Base-by-base conservation (phyloP, 768 basidiomycete species). In the Tulasnella sp. region DNA sequence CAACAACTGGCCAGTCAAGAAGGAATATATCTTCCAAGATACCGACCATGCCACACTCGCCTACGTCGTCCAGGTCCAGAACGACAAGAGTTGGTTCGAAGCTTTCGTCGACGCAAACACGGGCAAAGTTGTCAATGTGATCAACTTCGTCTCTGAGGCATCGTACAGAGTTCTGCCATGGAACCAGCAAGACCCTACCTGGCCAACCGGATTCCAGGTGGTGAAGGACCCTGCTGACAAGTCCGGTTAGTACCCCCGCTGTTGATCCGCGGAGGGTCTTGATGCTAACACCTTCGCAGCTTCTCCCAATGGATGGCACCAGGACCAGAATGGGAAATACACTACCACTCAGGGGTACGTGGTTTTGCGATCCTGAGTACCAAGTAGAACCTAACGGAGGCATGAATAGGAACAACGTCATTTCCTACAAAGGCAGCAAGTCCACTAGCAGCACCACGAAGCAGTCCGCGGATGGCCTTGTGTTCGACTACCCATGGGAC, bases 21-120 rank as follows among this genome's bases (percentile, higher is more conserved):
- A 21, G 19, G 51, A 53, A 32, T 41, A 53, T 17, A 21, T 53
- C 6, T n/a, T 23, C 50, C 19, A 50, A 21, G 49, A 34, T 29
- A 50, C 19, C 49, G 31, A 14, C 12, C 8, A 27, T 12, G 49
- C 49, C 27, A 12, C 23, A 8, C 27, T 50, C 9, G 31, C 49
- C 7, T 50, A 50, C 27, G 23, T 50, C 49, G 43, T 45, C 21
- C 43, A 45, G 21, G 43, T 45, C 43, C 68, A 72, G 63, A 73
- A 75, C 65, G 64, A 69, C 49, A 64, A 75, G 41, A 69, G 73
- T 6, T 82, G 76, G 75, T 74, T 72, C 62, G 76, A 82, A 65
- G 79, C 77, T 0, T 78, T 77, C 58, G 57, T 59, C 25, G 48
- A 39, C 11, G 56, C 60, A 21, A 43, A 58, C 21, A 71, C 71